Conservation (phyloP, 2,329 filamentous ascomycete genomes). For the Monilinia polystroma region DNA sequence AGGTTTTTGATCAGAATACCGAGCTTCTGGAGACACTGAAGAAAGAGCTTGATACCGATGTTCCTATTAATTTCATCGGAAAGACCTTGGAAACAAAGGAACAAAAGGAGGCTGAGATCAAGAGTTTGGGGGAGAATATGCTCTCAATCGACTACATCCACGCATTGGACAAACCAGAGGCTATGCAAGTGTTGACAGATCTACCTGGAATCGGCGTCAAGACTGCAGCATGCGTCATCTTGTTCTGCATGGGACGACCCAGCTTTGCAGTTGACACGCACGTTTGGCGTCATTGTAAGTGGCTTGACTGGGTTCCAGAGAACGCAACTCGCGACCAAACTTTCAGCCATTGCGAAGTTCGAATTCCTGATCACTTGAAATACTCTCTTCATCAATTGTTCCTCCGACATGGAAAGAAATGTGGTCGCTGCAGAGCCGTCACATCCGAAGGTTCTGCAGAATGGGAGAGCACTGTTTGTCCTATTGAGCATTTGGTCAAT, state of each 20-base stretch:
- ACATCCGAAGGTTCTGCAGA: slow-evolving; percentile 59
- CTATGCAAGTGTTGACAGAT: slow-evolving; percentile 51
- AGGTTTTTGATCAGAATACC: slow-evolving; percentile 67
- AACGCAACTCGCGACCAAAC: slow-evolving; percentile 48
- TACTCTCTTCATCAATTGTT: slow-evolving; percentile 57
- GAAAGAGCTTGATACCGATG: slow-evolving; percentile 44
- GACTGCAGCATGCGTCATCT: slow-evolving; percentile 55
- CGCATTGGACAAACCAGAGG: slow-evolving; percentile 46
- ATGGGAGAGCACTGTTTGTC: slow-evolving; percentile 60
- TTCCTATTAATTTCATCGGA: slow-evolving; percentile 47
- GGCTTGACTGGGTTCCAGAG: slow-evolving; percentile 57
- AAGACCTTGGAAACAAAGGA: slow-evolving; percentile 44
- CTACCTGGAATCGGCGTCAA: slow-evolving; percentile 57
- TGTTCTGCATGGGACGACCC: slow-evolving; percentile 54
- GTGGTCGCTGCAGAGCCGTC: slow-evolving; percentile 47
- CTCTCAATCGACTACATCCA: slow-evolving; percentile 57
- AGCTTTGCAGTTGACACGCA: slow-evolving; percentile 60
- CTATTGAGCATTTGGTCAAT: slow-evolving; percentile 61
- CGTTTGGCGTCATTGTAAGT: slow-evolving; percentile 52
- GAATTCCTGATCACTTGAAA: slow-evolving; percentile 53
- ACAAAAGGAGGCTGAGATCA: slow-evolving; percentile 57
- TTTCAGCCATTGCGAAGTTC: slow-evolving; percentile 54
- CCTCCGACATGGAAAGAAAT: slow-evolving; percentile 53
- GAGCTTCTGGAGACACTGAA: slow-evolving; percentile 52
- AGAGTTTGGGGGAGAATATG: slow-evolving; percentile 55